A percentile compares a stretch with the other conserved stretches of the same genome.
Evolutionary conservation across 345 rosid species (phyloP).

Genomic region (Cardiospermum halicacabum): DNA sequence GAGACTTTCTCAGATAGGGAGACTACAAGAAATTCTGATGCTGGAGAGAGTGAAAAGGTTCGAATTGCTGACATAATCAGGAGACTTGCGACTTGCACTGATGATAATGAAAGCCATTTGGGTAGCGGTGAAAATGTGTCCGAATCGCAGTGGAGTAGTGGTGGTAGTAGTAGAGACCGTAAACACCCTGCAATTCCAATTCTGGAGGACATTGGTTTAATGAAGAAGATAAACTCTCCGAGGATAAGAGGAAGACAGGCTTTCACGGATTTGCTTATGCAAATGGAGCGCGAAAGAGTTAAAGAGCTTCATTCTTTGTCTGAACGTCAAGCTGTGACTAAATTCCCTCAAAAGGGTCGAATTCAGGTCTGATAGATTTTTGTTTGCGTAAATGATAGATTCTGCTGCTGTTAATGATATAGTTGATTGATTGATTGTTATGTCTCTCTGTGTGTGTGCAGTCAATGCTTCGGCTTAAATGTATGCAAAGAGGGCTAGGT

Average conservation of each 20-base stretch:
- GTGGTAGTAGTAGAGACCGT: constrained; percentile 32
- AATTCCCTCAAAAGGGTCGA: constrained; percentile 67
- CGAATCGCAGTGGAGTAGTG: constrained; percentile 17
- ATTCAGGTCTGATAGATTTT: constrained; percentile 49
- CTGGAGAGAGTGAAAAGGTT: constrained; percentile 44
- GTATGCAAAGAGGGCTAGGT: constrained; percentile 46
- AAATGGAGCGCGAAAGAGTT: constrained; percentile 49
- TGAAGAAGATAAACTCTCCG: constrained; percentile 37
- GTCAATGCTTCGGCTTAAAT: constrained; percentile 65
- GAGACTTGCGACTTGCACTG: constrained; percentile 28
- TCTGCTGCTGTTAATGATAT: neutral
- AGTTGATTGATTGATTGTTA: neutral
- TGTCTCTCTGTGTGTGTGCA: no score
- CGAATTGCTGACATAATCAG: constrained; percentile 68
- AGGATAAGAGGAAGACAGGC: constrained; percentile 82
- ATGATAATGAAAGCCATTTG: constrained; percentile 22
- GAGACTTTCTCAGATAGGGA: constrained; percentile 22
- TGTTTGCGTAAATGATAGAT: neutral
- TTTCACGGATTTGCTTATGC: constrained; percentile 54
- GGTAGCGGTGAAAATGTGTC: neutral
- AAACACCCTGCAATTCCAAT: no score
- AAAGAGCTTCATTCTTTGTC: constrained; percentile 44
- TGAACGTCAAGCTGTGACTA: constrained; percentile 54
- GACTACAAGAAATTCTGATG: constrained; percentile 19
- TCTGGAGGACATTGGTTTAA: constrained; percentile 21